Evolutionary conservation across 2,329 filamentous ascomycete species (phyloP), one percentile per base, ranked within the genome.

Genomic region (Ceratocystis harringtonii): DNA sequence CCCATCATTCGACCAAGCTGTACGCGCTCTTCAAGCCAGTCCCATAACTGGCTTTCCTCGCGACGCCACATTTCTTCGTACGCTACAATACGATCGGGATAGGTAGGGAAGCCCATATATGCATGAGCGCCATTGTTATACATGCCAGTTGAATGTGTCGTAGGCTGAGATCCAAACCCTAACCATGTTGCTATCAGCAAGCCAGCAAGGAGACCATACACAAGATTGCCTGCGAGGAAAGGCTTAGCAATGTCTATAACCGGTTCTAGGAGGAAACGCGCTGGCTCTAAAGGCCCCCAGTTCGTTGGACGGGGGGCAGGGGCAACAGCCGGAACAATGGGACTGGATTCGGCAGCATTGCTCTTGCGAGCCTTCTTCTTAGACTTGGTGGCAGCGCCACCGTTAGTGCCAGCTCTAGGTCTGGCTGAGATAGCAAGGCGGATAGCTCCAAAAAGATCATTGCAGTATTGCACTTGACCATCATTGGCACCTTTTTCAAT

Each of bases 401-500:
- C 72, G 17, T 74, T 76, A 58, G 77, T 80, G 69, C 74, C 72
- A 17, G 80, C 74, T 41, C 84, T 79, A 44, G 82, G 76, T 65
- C 85, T 87, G 4, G 87, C 81, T 17, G 84, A 84, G 19, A 96
- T 83, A 12, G 87, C 87, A 52, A 82, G 80, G 72, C 86, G 90
- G 19, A 97, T 78, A 32, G 86, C 82, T 8, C 86, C 83, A 64
- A 92, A 83, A 4, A 99, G 77, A 66, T 92, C 88, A 70, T 87
- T 92, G 68, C 88, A 89, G 73, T 95, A 96, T 66, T 86, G 81
- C 7, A 80, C 81, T 75, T 99, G 94, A 32, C 94, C 94, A 65
- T 96, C 92, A 68, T 88, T 92, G 55, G 92, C 90, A 67, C 90
- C 92, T 74, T 96, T 96, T 74, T 99, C 94, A 70, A 99, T 99